Base-by-base conservation (phyloP, 768 basidiomycete genomes). In the Calocybe cyanea region DNA sequence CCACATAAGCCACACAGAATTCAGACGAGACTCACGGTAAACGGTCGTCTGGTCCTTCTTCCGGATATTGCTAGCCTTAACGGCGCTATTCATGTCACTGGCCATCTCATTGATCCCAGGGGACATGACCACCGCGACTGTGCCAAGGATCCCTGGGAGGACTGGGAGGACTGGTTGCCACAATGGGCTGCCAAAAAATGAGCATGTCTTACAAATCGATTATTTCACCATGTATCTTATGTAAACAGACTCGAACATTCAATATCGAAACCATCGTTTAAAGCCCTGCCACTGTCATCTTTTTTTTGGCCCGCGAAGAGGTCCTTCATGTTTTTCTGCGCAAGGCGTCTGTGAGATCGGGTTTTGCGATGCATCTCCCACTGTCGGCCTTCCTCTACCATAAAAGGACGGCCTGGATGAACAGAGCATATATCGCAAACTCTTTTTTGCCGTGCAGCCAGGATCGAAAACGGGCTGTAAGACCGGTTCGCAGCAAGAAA, bases 381-480 rank as follows among this genome's bases (percentile, higher is more conserved):
- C 50, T 73, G 67, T 21, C 52, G 43, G 10, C 69, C 72, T 57
- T 73, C 71, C 49, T 77, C 74, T 11, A 87, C 76, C 64, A 92
- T 77, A 70, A 87, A 76, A 11, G 89, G 89, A 19, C 72, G 69
- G 17, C 71, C 62, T 2, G 69, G 55, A 44, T 87, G 67, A 3
- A 58, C 45, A 7, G 88, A 89, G 55, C 89, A 92, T 8, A 73
- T 60, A 2, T 71, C 56, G 59, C 89, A 92, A 3, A 78, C 64
- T 5, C 74, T 58, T 52, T 81, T 83, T 45, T 69, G 76, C 40
- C 80, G 75, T 1, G 79, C 78, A 36, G 66, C 59, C 3, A 90
- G 63, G 14, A 79, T 65, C 2, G 73, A 71, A 1, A 64, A 62
- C 2, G 87, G 86, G 51, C 88, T 92, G 45, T 17, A 42, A 50